Base-by-base conservation (phyloP, 2,329 filamentous ascomycete species). In the Ophiostoma perfectum region DNA sequence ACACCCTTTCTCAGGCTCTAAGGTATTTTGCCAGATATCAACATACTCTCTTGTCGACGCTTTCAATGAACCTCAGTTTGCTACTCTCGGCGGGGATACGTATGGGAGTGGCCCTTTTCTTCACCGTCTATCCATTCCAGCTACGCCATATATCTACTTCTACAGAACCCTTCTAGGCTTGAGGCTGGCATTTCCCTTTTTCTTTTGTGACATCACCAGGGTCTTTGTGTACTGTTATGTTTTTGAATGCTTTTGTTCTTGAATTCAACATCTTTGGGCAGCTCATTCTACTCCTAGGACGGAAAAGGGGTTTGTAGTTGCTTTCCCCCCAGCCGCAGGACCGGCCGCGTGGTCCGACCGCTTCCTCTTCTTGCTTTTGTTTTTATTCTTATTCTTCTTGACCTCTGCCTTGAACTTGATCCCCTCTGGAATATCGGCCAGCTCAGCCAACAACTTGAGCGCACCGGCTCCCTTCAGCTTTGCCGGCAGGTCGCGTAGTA, bases 291-390 rank as follows among this genome's bases (percentile, higher is more conserved):
- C 69, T 16, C 63, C 69, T 0, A 73, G 67, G 0, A 70, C 4
- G 6, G 70, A 38, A 67, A 73, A 73, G 6, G 70, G 70, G 14
- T 73, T 73, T 18, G 39, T 6, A 8, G 60, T 8, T 7, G 39
- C 60, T 8, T 63, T 63, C 5, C 3, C 60, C 47, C 47, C 11
- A 44, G 39, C 9, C 45, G 58, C 14, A 27, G 38, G 8, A n/a
- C 60, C n/a, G 11, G 39, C 8, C 11, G n/a, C 63, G 4, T 42
- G 64, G 0, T n/a, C 14, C 2, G 67, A 14, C 49, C 67, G 68
- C 62, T 70, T 70, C 12, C 69, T 42, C 52, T 71, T 72, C 44
- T 62, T 69, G 58, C 47, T 66, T 18, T 39, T 18, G 62, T 39
- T 64, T 38, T 65, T 67, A 45, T 18, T 67, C 47, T 64, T 70